Evolutionary conservation across 2,329 filamentous ascomycete genomes (phyloP).

Genomic region (Clonostachys byssicola): DNA sequence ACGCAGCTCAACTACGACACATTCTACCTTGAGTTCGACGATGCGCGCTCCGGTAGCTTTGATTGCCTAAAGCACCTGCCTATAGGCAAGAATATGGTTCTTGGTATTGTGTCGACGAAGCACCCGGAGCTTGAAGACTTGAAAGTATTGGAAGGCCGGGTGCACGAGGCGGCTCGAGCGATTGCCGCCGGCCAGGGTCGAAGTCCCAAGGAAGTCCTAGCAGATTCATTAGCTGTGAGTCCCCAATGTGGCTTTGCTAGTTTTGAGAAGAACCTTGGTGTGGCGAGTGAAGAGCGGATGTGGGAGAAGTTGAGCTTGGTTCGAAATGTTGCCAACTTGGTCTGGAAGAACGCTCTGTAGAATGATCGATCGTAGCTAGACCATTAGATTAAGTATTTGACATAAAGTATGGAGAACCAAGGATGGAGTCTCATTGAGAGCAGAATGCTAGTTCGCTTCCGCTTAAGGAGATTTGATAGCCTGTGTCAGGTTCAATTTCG

Average conservation of each 20-base stretch:
- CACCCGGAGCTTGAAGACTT: conserved; percentile 53
- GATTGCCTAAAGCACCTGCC: conserved; percentile 58
- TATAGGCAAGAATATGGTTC: conserved; percentile 54
- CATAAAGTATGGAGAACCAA: too few species aligned
- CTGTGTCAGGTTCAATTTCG: too few species aligned
- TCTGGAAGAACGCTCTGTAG: conserved; percentile 42
- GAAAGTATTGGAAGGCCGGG: conserved; percentile 47
- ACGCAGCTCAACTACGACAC: conserved; percentile 54
- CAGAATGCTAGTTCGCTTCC: too few species aligned
- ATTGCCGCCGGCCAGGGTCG: conserved; percentile 62
- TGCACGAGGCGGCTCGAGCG: conserved; percentile 56
- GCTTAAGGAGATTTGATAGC: too few species aligned
- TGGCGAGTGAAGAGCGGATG: conserved; percentile 64
- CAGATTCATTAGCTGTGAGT: conserved; percentile 57
- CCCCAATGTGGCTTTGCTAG: conserved; percentile 70
- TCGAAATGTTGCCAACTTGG: conserved; percentile 58
- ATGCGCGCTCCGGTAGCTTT: conserved; percentile 54
- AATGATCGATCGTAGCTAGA: not conserved
- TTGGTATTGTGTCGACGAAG: conserved; percentile 59
- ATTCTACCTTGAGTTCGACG: conserved; percentile 60
- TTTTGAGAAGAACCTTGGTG: conserved; percentile 61
- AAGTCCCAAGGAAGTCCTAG: conserved; percentile 57
- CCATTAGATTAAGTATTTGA: too few species aligned
- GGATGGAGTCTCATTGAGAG: too few species aligned
- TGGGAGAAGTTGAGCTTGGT: conserved; percentile 67